Percentiles rank a stretch among this genome's conserved stretches.
Conservation (phyloP, 768 basidiomycete species). For the Tulasnella sp. region DNA sequence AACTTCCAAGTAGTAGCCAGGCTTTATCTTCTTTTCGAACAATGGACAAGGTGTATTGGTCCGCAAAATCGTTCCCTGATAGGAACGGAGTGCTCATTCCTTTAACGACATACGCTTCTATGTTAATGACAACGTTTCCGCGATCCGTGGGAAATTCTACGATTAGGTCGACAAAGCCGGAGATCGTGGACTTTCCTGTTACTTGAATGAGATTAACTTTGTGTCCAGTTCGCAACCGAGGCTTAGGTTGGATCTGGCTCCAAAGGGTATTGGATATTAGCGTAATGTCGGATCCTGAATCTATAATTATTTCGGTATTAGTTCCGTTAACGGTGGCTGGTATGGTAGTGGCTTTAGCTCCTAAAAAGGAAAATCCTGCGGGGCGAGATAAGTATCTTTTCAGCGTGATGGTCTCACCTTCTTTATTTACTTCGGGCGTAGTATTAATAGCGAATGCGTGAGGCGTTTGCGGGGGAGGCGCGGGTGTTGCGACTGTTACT, state of each 20-base stretch:
- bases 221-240: slow-evolving; percentile 36
- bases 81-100: slow-evolving; percentile 30
- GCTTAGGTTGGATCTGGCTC: slow-evolving; percentile 17
- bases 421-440: not conserved
- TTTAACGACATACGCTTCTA: slow-evolving; percentile 1
- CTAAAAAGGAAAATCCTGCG: slow-evolving; percentile 39
- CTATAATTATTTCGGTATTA: slow-evolving; percentile 32
- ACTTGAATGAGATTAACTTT: not conserved
- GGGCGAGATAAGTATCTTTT: slow-evolving; percentile 35
- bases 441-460: not conserved
- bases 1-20: not conserved
- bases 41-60: not conserved
- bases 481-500: not conserved
- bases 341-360: slow-evolving; percentile 36
- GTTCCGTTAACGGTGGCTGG: slow-evolving; percentile 24
- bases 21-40: not conserved
- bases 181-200: slow-evolving; percentile 28
- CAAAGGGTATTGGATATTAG: slow-evolving; percentile 15
- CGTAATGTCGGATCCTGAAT: slow-evolving; percentile 30
- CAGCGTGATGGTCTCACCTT: slow-evolving; percentile 24
- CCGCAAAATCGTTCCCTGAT: slow-evolving; percentile 34
- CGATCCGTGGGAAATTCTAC: slow-evolving; percentile 16
- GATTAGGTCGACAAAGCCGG: slow-evolving; percentile 32
- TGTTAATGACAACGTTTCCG: not conserved
- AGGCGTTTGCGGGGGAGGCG: not conserved